phyloP scores from a whole-genome alignment of 2,329 filamentous ascomycete species.

The Corniculantispora saksenae region DNA sequence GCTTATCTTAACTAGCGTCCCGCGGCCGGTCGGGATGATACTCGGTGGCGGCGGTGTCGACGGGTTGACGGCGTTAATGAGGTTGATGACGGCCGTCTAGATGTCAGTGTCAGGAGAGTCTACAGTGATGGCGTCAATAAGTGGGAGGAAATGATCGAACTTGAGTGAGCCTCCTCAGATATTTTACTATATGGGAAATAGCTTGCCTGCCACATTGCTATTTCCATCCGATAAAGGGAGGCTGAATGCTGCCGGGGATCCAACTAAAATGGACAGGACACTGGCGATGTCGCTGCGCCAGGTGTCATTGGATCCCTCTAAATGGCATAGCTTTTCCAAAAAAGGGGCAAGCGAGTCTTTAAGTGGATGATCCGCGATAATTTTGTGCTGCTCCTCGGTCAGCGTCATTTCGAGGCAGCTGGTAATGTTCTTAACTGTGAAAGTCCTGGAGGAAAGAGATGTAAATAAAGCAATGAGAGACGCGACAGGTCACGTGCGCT shows the following conservation, averaged over 20 bases:
- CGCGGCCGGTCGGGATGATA: slow-evolving; percentile 6
- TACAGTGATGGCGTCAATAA: background rate
- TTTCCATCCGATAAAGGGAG: slow-evolving; percentile 5
- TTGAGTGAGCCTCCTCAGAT: background rate
- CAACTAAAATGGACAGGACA: slow-evolving; percentile 9
- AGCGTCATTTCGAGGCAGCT: slow-evolving; percentile 15
- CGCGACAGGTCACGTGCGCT: background rate
- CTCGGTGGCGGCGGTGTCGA: slow-evolving; percentile 12
- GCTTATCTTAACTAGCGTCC: slow-evolving; percentile 17
- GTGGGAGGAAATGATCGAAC: slow-evolving; percentile 16
- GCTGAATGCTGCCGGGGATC: slow-evolving; percentile 14
- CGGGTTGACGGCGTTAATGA: slow-evolving; percentile 8
- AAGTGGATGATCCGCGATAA: slow-evolving; percentile 18
- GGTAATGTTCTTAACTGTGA: background rate
- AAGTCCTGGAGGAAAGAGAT: background rate
- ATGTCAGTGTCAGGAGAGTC: slow-evolving; percentile 11
- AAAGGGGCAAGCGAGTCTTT: slow-evolving; percentile 12
- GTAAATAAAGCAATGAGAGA: background rate
- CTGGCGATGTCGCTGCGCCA: slow-evolving; percentile 10
- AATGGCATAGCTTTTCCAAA: slow-evolving; percentile 4
- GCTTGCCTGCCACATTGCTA: slow-evolving; percentile 10
- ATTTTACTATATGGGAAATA: slow-evolving; percentile 15
- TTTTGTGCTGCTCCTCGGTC: slow-evolving; percentile 18
- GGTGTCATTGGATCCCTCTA: background rate
- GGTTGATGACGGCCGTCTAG: slow-evolving; percentile 12